These are phyloP conservation scores for Botrytis hyacinthi DNA, from an alignment of 2,329 filamentous ascomycete genomes.

Conservation along the genomic window DNA sequence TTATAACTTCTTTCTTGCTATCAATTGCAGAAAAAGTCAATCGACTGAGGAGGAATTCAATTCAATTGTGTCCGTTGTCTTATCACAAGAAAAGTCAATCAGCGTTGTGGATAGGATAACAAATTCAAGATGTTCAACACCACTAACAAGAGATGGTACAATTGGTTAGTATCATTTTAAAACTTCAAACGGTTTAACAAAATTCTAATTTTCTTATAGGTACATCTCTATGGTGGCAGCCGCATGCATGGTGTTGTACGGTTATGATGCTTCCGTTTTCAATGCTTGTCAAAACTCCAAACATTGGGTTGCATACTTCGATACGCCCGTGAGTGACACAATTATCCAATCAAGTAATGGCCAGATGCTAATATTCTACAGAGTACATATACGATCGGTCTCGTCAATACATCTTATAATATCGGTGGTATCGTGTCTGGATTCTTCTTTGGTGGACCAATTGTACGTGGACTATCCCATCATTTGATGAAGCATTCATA, in stretches of 20 bases:
- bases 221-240: slow-evolving; percentile 67
- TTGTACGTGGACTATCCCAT: slow-evolving; percentile 15
- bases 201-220: slow-evolving; percentile 41
- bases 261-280: slow-evolving; percentile 72
- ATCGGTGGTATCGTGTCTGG: slow-evolving; percentile 67
- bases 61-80: background rate
- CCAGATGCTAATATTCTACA: slow-evolving; percentile 13
- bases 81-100: background rate
- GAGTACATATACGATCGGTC: slow-evolving; percentile 47
- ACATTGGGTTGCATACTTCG: slow-evolving; percentile 65
- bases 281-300: slow-evolving; percentile 67
- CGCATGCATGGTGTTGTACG: slow-evolving; percentile 74
- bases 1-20: background rate
- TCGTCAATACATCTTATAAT: slow-evolving; percentile 67
- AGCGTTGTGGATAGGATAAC: background rate
- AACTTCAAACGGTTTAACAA: background rate
- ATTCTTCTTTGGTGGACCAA: slow-evolving; percentile 66
- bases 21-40: background rate
- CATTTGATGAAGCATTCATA: background rate
- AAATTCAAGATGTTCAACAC: slow-evolving; percentile 13
- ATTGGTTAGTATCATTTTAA: slow-evolving; percentile 8
- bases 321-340: slow-evolving; percentile 36
- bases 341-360: background rate
- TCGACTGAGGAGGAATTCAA: background rate
- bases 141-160: slow-evolving; percentile 18